Base-by-base conservation (phyloP, 306 rosid genomes). In the Castanea crenata region DNA sequence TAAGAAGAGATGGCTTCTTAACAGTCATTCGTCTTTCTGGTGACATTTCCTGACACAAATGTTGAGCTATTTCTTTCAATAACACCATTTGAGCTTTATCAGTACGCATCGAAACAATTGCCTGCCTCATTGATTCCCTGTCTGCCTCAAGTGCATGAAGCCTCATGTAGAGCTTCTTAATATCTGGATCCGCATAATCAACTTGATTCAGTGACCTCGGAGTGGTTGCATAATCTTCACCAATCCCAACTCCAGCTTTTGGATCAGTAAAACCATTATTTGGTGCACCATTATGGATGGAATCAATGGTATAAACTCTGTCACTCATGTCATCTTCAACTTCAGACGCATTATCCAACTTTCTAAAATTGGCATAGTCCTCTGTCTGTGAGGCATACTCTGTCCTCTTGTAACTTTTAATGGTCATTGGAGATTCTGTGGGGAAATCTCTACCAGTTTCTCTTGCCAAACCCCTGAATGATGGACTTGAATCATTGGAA, bases 61-160 rank as follows among this genome's bases (percentile, higher is more conserved):
- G 96, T 70, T 93, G 99, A 77, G 99, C 97, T 87, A 96, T 96
- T 89, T 96, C 99, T 87, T 93, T 96, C 81, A 96, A 84, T 79
- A 96, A 87, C 74, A 93, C 96, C 58, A 93, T 64, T 74, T 96
- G 99, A 68, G 98, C 97, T 84, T 93, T 91, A 78, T 96, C 99
- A 2, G 99, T 90, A 71, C 97, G 82, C 94, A 93, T 96, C 7
- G 97, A 90, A 82, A 93, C 81, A 76, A 96, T 78, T 77, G 98
- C 82, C 87, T 91, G 98, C 91, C 91, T 96, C 99, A 96, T 93
- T 76, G 99, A 96, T 84, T 96, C 99, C 86, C 98, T 88, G 87
- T 96, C 99, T 19, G 98, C 98, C 85, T 96, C 99, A 71, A 96
- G 97, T 76, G 96, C 97, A 81, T 96, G 98, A 86, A 96, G 98